Percentiles rank a stretch among this genome's conserved stretches.
Evolutionary conservation across 176 grass and related monocot genomes (phyloP).

Genomic region (Oryza officinalis): DNA sequence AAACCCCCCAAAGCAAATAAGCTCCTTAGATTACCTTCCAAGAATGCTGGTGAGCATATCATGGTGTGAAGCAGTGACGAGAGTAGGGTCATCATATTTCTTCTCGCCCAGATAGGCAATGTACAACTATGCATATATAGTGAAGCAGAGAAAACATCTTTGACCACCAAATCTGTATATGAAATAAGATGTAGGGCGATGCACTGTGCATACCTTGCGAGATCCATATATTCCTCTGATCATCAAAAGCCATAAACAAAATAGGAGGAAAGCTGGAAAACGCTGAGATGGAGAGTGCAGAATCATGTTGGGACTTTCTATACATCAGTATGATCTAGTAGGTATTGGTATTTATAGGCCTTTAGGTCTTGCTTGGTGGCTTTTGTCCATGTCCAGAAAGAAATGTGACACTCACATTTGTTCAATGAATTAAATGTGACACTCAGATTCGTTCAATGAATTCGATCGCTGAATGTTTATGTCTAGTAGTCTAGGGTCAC

Average conservation of each 20-base stretch:
- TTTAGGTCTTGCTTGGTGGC: not conserved
- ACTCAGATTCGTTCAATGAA: not conserved
- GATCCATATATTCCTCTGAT: not conserved
- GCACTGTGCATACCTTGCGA: not conserved
- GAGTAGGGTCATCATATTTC: conserved; percentile 28
- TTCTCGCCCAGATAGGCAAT: conserved; percentile 40
- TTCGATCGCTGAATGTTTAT: not conserved
- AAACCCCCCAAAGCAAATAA: not conserved
- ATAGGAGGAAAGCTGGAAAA: not conserved
- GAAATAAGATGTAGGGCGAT: not conserved
- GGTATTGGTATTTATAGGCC: not conserved
- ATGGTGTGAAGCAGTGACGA: conserved; percentile 35
- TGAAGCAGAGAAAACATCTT: conserved; percentile 2
- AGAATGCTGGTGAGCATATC: conserved; percentile 33
- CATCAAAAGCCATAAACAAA: not conserved
- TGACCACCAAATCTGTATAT: not conserved
- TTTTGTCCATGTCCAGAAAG: not conserved
- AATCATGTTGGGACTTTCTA: not conserved
- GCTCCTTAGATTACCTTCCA: conserved; percentile 33
- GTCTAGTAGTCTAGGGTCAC: not conserved
- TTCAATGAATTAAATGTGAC: too few relatives aligned
- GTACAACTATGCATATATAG: conserved; percentile 9
- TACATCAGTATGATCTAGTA: not conserved
- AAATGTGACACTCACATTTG: not conserved
- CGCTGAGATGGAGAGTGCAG: not conserved